phyloP scores from a whole-genome alignment of 305 asterid species.

The Fraxinus greggii region DNA sequence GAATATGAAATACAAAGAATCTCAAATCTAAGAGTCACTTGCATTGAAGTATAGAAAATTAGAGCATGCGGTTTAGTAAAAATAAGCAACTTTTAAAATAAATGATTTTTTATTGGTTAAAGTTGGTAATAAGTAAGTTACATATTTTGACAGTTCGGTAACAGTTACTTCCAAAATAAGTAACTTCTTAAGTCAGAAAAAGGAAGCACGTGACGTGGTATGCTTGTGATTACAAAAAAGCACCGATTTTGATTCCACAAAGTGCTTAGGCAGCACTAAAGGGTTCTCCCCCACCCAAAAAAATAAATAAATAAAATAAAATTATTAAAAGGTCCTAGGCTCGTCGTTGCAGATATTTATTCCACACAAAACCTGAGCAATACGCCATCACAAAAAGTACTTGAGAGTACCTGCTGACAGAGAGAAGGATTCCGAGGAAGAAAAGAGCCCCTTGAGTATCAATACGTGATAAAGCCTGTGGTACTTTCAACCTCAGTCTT shows the following conservation, averaged over 20 bases:
- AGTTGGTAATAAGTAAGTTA: background rate
- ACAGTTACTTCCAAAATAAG: background rate
- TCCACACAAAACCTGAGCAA: constrained; percentile 1
- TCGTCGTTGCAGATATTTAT: background rate
- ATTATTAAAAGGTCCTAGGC: background rate
- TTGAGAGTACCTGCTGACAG: constrained; percentile 80
- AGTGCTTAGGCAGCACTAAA: background rate
- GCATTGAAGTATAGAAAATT: background rate
- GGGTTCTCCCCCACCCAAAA: background rate
- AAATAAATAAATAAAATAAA: background rate
- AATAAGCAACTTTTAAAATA: background rate
- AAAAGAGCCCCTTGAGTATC: constrained; percentile 98
- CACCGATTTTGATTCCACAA: background rate
- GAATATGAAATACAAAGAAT: background rate
- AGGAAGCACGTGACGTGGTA: background rate
- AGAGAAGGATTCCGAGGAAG: constrained; percentile 95
- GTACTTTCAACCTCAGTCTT: constrained; percentile 79
- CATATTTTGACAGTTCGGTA: background rate
- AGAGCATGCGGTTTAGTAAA: background rate
- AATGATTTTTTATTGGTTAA: background rate
- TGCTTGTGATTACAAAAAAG: background rate
- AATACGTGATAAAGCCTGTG: constrained; percentile 93
- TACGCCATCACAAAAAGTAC: background rate
- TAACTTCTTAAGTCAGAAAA: background rate
- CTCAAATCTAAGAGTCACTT: background rate